Evolutionary conservation across 495 filamentous ascomycete species (phyloP), one percentile per base, ranked within the genome.

Genomic region (Aspergillus incahuasiensis): DNA sequence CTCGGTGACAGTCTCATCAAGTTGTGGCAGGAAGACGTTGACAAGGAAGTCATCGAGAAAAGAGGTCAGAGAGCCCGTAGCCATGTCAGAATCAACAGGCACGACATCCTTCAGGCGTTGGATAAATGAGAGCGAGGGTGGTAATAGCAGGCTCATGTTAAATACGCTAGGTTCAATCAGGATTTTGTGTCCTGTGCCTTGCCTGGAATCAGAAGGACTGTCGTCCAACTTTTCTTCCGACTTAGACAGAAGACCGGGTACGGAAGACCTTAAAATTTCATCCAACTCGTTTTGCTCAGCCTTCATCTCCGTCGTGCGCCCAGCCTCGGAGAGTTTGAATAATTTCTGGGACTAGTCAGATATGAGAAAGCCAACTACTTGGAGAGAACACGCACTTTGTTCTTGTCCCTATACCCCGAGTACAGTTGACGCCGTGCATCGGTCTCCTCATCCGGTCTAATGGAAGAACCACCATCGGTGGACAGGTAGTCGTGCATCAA

Each of bases 21-120:
- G 74, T 63, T 97, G 95, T 18, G 94, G 94, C 53, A 92, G 88
- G 75, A 99, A 99, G 34, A 97, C 92, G 63, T 97, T 97, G 69
- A 97, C 86, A 51, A 99, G 82, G 71, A 97, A 97, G 67, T 99
- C 95, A 67, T 99, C 94, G 11, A 99, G 81, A 73, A 99, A 99
- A 20, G 90, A 92, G 1, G 94, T 97, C 47, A 97, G 68, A 1
- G 90, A 95, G 67, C 85, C 89, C 56, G 88, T 87, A 6, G 86
- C 86, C 60, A 97, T 87, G 58, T 95, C 92, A 0, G 91, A 80
- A 52, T 79, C 85, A 15, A 86, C 79, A 3, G 94, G 94, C 1
- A 99, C 94, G 49, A 97, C 92, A 50, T 86, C 87, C 68, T 94
- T 95, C 13, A 99, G 76, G 6, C 90, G 82, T 63, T 94, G 90